Percentiles rank a stretch among this genome's conserved stretches.
phyloP scores from a whole-genome alignment of 2,329 filamentous ascomycete species.

The Cyanodermella asteris region DNA sequence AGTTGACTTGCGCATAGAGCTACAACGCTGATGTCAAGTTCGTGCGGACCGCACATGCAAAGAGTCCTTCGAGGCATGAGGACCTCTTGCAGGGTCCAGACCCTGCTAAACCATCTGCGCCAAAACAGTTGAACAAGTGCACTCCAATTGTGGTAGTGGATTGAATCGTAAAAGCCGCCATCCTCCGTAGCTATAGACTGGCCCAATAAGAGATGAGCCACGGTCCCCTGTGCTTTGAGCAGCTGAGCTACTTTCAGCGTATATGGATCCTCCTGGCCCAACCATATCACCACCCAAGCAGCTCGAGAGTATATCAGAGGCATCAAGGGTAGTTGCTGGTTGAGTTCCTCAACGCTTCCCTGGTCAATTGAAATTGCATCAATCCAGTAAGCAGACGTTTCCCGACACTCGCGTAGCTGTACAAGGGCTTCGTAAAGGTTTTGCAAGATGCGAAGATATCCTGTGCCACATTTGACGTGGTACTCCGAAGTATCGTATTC shows the following conservation, averaged over 20 bases:
- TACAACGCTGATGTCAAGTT: too few species aligned
- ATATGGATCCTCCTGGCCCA: conserved; percentile 1
- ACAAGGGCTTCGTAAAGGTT: conserved; percentile 2
- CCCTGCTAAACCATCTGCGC: neutral
- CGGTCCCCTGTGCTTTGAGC: too few species aligned
- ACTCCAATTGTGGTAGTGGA: too few species aligned
- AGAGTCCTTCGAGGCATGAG: too few species aligned
- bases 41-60: too few species aligned
- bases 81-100: conserved; percentile 1
- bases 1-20: too few species aligned
- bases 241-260: too few species aligned
- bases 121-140: neutral
- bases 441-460: neutral
- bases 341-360: conserved; percentile 1
- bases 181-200: too few species aligned
- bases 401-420: neutral
- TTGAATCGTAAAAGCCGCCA: too few species aligned
- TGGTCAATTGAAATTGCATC: conserved; percentile 5
- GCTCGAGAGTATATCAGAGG: conserved; percentile 2
- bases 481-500: too few species aligned
- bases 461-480: neutral
- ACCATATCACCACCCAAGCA: conserved; percentile 2
- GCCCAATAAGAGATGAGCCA: too few species aligned
- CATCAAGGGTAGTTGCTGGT: conserved; percentile 4
- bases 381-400: conserved; percentile 2